A percentile compares a stretch with the other conserved stretches of the same genome.
Evolutionary conservation across 768 basidiomycete genomes (phyloP).

Genomic region (Coprinellus micaceus): DNA sequence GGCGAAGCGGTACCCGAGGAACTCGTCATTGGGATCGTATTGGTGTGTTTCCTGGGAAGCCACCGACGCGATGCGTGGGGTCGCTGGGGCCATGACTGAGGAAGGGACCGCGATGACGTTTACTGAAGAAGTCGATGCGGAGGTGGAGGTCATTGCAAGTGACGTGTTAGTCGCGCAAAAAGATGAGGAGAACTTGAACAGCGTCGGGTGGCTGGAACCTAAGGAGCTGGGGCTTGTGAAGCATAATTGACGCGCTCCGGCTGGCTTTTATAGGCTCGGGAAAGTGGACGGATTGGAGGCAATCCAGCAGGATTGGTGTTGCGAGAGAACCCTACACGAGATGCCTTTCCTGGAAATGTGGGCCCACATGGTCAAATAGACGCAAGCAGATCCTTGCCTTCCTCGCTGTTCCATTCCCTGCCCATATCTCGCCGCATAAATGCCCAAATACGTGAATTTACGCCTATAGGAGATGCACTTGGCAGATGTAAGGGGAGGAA

Average conservation of each 20-base stretch:
- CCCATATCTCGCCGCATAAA: background rate
- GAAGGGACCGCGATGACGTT: background rate
- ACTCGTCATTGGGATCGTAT: slow-evolving; percentile 9
- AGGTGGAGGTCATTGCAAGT: slow-evolving; percentile 3
- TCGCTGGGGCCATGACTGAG: background rate
- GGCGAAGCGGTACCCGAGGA: slow-evolving; percentile 35
- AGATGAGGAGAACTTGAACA: background rate
- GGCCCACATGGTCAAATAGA: background rate
- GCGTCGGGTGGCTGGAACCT: background rate
- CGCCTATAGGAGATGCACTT: background rate
- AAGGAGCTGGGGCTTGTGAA: background rate
- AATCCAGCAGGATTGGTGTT: slow-evolving; percentile 3
- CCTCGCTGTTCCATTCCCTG: background rate
- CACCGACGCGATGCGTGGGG: slow-evolving; percentile 1
- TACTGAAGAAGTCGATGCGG: slow-evolving; percentile 4
- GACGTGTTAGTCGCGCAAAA: background rate
- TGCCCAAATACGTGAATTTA: background rate
- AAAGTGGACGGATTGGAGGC: background rate
- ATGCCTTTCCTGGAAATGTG: background rate
- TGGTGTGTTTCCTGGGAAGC: background rate
- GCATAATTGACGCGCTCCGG: background rate
- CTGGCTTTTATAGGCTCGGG: background rate
- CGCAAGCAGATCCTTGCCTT: background rate
- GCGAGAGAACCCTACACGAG: background rate
- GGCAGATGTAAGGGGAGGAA: too few relatives aligned